Percentiles rank a stretch among this genome's conserved stretches.
Evolutionary conservation across 805 yeast genomes (phyloP).

Genomic region (Hanseniaspora meyeri): DNA sequence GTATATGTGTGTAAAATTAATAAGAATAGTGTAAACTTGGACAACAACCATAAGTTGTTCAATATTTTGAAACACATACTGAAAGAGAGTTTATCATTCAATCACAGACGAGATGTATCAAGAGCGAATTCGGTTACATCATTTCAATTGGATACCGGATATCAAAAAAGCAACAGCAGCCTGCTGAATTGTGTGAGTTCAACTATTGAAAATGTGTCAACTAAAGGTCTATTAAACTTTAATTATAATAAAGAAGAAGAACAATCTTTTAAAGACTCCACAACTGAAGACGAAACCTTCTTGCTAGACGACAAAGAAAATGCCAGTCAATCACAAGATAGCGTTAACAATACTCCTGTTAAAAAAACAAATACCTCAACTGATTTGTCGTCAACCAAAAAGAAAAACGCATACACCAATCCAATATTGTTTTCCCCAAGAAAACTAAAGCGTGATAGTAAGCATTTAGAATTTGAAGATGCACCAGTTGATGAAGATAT

Average conservation of each 20-base stretch:
- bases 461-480: not conserved
- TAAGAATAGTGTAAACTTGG: not conserved
- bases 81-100: conserved; percentile 19
- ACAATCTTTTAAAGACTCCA: not conserved
- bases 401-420: not conserved
- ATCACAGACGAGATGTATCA: conserved; percentile 15
- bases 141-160: conserved; percentile 7
- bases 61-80: conserved; percentile 13
- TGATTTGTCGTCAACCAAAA: not conserved
- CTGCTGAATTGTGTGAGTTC: not conserved
- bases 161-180: not conserved
- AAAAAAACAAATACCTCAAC: not conserved
- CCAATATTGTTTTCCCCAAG: conserved; percentile 12
- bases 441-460: conserved; percentile 8
- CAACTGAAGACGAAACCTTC: not conserved
- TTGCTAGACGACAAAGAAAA: not conserved
- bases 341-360: not conserved
- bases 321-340: not conserved
- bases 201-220: not conserved
- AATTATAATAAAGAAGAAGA: not conserved
- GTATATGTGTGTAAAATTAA: conserved; percentile 6
- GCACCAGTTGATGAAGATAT: not conserved
- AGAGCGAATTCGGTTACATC: conserved; percentile 8
- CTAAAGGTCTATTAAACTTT: not conserved
- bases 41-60: conserved; percentile 5